Evolutionary conservation across 768 basidiomycete species (phyloP).

Genomic region (Obba rivulosa): DNA sequence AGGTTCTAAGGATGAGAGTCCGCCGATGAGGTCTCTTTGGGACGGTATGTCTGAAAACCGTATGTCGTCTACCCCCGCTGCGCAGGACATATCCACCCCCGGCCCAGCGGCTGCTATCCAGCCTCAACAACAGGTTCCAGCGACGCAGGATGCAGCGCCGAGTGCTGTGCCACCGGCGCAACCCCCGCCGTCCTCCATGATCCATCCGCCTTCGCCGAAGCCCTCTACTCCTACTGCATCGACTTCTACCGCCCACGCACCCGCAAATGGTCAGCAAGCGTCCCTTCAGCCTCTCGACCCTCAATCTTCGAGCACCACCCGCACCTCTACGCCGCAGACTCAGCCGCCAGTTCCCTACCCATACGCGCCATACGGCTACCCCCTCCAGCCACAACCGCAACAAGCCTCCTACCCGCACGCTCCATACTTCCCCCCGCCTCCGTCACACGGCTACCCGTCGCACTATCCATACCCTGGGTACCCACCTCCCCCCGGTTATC

Average conservation of each 20-base stretch:
- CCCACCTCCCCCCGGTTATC: slow-evolving; percentile 24
- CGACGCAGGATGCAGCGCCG: too few relatives aligned
- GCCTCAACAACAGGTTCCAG: too few relatives aligned
- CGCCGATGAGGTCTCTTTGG: slow-evolving; percentile 19
- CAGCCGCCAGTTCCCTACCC: slow-evolving; percentile 33
- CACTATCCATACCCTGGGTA: slow-evolving; percentile 29
- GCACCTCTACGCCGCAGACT: neutral
- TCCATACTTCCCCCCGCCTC: slow-evolving; percentile 55
- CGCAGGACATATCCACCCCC: slow-evolving; percentile 14
- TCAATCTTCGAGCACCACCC: too few relatives aligned
- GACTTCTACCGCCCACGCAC: slow-evolving; percentile 10
- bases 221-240: slow-evolving; percentile 17
- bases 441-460: slow-evolving; percentile 36
- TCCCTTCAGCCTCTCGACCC: slow-evolving; percentile 1
- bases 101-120: too few relatives aligned
- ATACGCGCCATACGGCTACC: slow-evolving; percentile 52
- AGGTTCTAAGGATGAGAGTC: slow-evolving; percentile 7
- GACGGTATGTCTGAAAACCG: slow-evolving; percentile 1
- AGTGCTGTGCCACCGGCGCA: too few relatives aligned
- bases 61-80: neutral
- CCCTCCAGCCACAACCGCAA: slow-evolving; percentile 19
- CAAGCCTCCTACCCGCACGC: slow-evolving; percentile 60
- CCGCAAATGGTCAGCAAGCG: slow-evolving; percentile 6
- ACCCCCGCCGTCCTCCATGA: too few relatives aligned
- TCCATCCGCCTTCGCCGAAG: too few relatives aligned